Evolutionary conservation across 164 flowering plant genomes (phyloP), one percentile per base, ranked within the genome.

Genomic region (Paratinospora sagittata): DNA sequence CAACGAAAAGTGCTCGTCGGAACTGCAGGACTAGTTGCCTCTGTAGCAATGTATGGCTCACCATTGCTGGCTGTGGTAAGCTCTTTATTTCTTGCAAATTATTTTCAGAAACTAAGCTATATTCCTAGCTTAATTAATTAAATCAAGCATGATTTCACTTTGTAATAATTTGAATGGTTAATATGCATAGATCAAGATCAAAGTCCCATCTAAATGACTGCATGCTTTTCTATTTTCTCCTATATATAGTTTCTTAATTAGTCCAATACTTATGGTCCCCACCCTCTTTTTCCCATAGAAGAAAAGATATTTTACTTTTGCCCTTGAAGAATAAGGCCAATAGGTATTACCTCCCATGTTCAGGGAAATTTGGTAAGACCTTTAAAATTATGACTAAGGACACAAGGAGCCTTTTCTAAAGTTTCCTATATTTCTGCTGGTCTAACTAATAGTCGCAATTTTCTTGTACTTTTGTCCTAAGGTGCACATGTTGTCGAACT

Each of bases 1-100:
- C 88, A 75, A 8, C 83, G 95, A 2, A 92, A 92, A 74, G 14
- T 79, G 9, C 76, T 86, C 23, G 87, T 90, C 0, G 95, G 97
- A 11, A 81, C 84, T 33, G 60, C 88, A 16, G 95, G 88, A 8
- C 69, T 88, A 0, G 83, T 82, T 6, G 89, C 84, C 33, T 88
- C 95, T 17, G 78, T 82, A 1, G 76, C 85, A 27, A 86, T 91
- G 91, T 91, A 88, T 64, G 85, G 76, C 30, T 84, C 93, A 71
- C 97, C 95, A 16, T 76, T 90, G 8, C 87, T 85, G 2, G 93
- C 37, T 19, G 72, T 89, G 87, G 96, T 88, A 68, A 78, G 90
- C 75, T 21, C 33, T 68, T 68, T n/a, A 33, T 19, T 5, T 43
- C 13, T 14, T 9, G 3, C 34, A 30, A 30, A 1, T 43, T 9